Base-by-base conservation (phyloP, 192 early-diverging fungal species). In the Linnemannia zychae region DNA sequence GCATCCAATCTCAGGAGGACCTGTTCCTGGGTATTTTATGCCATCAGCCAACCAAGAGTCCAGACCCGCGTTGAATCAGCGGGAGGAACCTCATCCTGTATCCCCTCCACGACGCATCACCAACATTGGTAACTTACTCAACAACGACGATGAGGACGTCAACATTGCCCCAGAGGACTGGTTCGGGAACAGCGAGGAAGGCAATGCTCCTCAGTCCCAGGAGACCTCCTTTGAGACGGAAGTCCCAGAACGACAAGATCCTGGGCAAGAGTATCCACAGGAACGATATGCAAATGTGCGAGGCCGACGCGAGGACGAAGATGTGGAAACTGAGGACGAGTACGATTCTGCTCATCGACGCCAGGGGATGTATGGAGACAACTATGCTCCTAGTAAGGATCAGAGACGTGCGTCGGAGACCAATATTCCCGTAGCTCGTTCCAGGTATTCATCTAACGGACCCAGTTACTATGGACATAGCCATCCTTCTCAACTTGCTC, bases 51-150 rank as follows among this genome's bases (percentile, higher is more conserved):
- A 60, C 20, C 33, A 0, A 11, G 67, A 84, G 63, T 34, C 46
- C 22, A 17, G 3, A 4, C 46, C n/a, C 40, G 73, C 68, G 3
- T 17, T 36, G 50, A 17, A 24, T 5, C 71, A 38, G 9, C 36
- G 28, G 40, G 72, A 78, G 18, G 67, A 68, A 46, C 40, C 36
- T 1, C 73, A 74, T 18, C 33, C 77, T 9, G 24, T n/a, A 16
- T 57, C 83, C 2, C 78, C 83, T 22, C 83, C 83, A 33, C 66
- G 83, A 60, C 83, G 83, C 2, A n/a, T 75, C 16, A 85, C 83
- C 28, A 85, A 85, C 49, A 85, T 85, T 50, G 83, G 74, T n/a
- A 85, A 85, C n/a, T 36, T 85, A 11, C 69, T 85, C 15, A 85
- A 85, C 44, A 85, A 78, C n/a, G 71, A 79, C 16, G 83, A 85